phyloP scores from a whole-genome alignment of 306 rosid species.

The Lathyrus tuberosus region DNA sequence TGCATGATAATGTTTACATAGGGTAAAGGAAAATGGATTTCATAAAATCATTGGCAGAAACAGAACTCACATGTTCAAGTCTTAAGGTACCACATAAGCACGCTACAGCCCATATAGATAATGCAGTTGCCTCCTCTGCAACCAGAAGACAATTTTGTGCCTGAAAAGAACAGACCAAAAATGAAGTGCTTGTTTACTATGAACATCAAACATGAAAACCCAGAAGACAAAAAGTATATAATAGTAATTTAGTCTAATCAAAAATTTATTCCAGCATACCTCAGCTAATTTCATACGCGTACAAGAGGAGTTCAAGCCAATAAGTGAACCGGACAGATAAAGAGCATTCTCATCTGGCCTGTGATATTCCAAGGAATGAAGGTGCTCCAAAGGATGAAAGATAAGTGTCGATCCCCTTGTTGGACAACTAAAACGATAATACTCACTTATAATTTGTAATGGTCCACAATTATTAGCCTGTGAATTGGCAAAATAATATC shows the following conservation, averaged over 20 bases:
- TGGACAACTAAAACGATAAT: constrained; percentile 72
- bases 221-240: constrained; percentile 20
- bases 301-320: constrained; percentile 76
- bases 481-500: constrained; percentile 34
- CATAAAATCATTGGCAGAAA: constrained; percentile 15
- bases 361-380: constrained; percentile 52
- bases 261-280: constrained; percentile 53
- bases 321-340: constrained; percentile 69
- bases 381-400: constrained; percentile 77
- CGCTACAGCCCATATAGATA: constrained; percentile 93
- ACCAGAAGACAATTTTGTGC: constrained; percentile 72
- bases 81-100: constrained; percentile 94
- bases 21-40: constrained; percentile 23
- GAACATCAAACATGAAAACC: constrained; percentile 7
- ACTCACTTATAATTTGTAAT: constrained; percentile 81
- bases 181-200: constrained; percentile 19
- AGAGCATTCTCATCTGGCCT: constrained; percentile 66
- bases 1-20: constrained; percentile 22
- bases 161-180: constrained; percentile 60
- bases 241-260: constrained; percentile 26
- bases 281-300: constrained; percentile 74
- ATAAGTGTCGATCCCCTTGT: constrained; percentile 70
- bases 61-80: constrained; percentile 80
- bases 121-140: constrained; percentile 94
- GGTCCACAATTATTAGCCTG: constrained; percentile 87